Evolutionary conservation across 2,329 filamentous ascomycete genomes (phyloP).

Genomic region (Paracorniculantispora psalliotae): DNA sequence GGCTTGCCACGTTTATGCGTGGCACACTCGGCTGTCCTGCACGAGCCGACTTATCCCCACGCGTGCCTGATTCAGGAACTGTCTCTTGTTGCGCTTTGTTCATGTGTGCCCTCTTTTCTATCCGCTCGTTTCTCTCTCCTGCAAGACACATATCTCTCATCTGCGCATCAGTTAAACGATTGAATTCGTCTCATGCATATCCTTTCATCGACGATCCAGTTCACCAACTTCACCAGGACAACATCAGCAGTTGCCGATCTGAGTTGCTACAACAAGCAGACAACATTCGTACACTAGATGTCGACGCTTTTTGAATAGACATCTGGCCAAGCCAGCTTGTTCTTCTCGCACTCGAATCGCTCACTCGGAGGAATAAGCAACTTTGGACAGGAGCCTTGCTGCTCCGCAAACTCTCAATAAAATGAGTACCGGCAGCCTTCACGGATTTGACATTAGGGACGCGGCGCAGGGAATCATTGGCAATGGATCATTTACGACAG

Average conservation of each 20-base stretch:
- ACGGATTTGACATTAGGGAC: not conserved
- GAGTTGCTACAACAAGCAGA: not conserved
- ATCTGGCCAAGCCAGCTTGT: slow-evolving; percentile 10
- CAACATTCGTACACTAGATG: not conserved
- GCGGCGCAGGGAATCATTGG: slow-evolving; percentile 3
- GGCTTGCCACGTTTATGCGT: slow-evolving; percentile 10
- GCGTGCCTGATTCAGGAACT: slow-evolving; percentile 9
- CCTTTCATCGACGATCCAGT: not conserved
- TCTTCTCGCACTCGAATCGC: not conserved
- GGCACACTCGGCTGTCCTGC: not conserved
- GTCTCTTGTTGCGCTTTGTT: slow-evolving; percentile 2
- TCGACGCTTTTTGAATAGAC: not conserved
- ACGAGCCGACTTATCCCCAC: not conserved
- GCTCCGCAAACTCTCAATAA: not conserved
- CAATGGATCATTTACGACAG: slow-evolving; percentile 5
- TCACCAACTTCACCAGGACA: not conserved
- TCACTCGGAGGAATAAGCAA: not conserved
- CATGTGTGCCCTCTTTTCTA: not conserved
- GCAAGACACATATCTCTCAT: not conserved
- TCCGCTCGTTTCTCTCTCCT: not conserved
- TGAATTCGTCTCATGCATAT: not conserved
- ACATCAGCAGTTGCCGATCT: not conserved
- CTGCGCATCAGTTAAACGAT: not conserved
- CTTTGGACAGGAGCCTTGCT: not conserved
- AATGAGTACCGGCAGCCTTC: not conserved